A percentile compares a stretch with the other conserved stretches of the same genome.
Evolutionary conservation across 495 filamentous ascomycete species (phyloP).

Genomic region (Daldinia grandis): DNA sequence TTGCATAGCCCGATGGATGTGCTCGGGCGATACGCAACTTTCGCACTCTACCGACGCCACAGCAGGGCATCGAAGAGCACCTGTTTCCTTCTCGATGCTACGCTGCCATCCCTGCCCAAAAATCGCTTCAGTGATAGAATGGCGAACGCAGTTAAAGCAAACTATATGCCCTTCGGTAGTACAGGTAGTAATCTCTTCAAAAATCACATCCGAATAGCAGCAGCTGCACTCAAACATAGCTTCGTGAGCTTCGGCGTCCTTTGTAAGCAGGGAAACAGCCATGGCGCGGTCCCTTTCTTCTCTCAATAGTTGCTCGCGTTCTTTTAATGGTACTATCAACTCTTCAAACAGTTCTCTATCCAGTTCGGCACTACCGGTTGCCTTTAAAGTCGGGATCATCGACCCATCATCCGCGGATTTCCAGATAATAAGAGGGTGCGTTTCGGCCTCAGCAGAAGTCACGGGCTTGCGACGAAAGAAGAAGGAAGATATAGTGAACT

Average conservation of each 20-base stretch:
- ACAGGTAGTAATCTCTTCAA: conserved; percentile 85
- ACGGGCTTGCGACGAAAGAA: conserved; percentile 73
- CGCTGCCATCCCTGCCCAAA: conserved; percentile 92
- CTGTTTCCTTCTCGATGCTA: conserved; percentile 74
- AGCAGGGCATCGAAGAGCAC: conserved; percentile 82
- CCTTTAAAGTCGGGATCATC: conserved; percentile 66
- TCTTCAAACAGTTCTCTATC: conserved; percentile 78
- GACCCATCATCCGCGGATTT: conserved; percentile 59
- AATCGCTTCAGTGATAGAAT: conserved; percentile 80
- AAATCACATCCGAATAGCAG: conserved; percentile 80
- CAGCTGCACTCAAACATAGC: conserved; percentile 89
- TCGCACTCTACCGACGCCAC: conserved; percentile 72
- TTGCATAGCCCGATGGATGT: conserved; percentile 75
- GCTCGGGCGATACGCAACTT: conserved; percentile 72
- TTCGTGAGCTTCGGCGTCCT: conserved; percentile 74
- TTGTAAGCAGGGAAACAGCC: conserved; percentile 74
- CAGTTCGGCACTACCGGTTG: conserved; percentile 79
- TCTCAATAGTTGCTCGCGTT: conserved; percentile 62
- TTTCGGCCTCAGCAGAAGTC: conserved; percentile 61
- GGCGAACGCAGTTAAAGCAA: conserved; percentile 84
- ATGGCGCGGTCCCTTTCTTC: conserved; percentile 68
- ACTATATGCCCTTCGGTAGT: conserved; percentile 76
- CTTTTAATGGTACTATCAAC: conserved; percentile 70
- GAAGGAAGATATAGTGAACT: conserved; percentile 78
- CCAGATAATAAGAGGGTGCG: conserved; percentile 70